Percentiles rank a stretch among this genome's conserved stretches.
These are phyloP conservation scores for Podaxis sp. DNA, from an alignment of 768 basidiomycete species.

Conservation along the genomic window DNA sequence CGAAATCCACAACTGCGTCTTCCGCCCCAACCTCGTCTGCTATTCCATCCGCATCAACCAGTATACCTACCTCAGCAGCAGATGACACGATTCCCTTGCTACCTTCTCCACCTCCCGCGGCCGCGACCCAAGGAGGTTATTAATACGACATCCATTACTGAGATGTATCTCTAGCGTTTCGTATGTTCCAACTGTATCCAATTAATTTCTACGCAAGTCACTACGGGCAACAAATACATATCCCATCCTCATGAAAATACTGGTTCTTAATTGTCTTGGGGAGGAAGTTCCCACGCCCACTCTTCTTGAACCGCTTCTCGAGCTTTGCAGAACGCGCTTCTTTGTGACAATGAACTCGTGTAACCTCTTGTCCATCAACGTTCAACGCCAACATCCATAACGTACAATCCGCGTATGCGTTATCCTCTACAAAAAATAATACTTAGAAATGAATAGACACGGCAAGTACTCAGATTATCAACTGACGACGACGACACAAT, in stretches of 20 bases:
- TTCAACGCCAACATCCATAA: not conserved
- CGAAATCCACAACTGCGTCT: not conserved
- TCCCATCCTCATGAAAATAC: not conserved
- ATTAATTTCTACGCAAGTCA: too few species aligned
- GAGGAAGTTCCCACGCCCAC: not conserved
- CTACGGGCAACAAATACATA: too few species aligned
- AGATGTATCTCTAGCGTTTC: not conserved
- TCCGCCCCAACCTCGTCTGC: not conserved
- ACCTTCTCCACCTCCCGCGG: not conserved
- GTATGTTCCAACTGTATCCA: not conserved
- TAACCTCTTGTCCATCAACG: not conserved
- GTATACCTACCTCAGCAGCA: not conserved
- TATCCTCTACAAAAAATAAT: not conserved
- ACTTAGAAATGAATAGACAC: conserved; percentile 1
- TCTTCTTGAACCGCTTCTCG: not conserved
- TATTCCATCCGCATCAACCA: not conserved
- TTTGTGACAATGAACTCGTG: not conserved
- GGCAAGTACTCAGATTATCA: not conserved
- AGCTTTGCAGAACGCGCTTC: not conserved
- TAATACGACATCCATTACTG: not conserved
- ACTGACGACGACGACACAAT: not conserved
- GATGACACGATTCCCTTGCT: not conserved
- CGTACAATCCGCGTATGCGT: not conserved
- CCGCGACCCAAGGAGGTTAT: not conserved
- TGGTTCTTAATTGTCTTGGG: not conserved